Base-by-base conservation (phyloP, 2,329 filamentous ascomycete species). In the Phyllosticta citribraziliensis region DNA sequence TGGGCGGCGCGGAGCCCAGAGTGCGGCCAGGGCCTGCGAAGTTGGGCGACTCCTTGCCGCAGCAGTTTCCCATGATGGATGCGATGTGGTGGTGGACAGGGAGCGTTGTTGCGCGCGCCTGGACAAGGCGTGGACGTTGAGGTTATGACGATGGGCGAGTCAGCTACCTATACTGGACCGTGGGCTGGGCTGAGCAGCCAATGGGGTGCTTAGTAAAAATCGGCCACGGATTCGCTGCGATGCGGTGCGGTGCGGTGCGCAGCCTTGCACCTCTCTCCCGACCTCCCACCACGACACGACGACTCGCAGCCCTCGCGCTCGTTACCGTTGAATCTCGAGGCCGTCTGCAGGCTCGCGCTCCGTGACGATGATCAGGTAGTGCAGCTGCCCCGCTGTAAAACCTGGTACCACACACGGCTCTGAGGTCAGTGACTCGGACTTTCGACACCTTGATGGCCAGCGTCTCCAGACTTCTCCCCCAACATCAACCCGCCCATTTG, bases 21-120 rank as follows among this genome's bases (percentile, higher is more conserved):
- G 85, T 82, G 59, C 89, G 88, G 63, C 90, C 91, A 56, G 88
- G 86, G 59, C 84, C 83, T 33, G 56, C 17, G 77, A 91, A 94
- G 73, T 84, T 79, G 65, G 78, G 69, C 64, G 83, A 81, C 73
- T 73, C 64, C 64, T 90, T 91, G 72, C 90, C 89, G 78, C 89
- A 96, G 75, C 91, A 82, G 73, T 91, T 93, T 63, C 92, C 92
- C 92, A 97, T 96, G 24, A 52, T 59, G 10, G n/a, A 10, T 17
- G 20, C 5, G 30, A 5, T 12, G 24, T 20, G 22, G 14, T 40
- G 10, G 12, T 4, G 27, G 33, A 40, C 52, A 17, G 12, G 11
- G 35, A 52, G 52, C 14, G 22, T 30, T 35, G 52, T 10, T 19
- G 20, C 12, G 20, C 12, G 56, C 22, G 47, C 52, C 22, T 5